Evolutionary conservation across 495 filamentous ascomycete species (phyloP).

Genomic region (Aspergillus steynii): DNA sequence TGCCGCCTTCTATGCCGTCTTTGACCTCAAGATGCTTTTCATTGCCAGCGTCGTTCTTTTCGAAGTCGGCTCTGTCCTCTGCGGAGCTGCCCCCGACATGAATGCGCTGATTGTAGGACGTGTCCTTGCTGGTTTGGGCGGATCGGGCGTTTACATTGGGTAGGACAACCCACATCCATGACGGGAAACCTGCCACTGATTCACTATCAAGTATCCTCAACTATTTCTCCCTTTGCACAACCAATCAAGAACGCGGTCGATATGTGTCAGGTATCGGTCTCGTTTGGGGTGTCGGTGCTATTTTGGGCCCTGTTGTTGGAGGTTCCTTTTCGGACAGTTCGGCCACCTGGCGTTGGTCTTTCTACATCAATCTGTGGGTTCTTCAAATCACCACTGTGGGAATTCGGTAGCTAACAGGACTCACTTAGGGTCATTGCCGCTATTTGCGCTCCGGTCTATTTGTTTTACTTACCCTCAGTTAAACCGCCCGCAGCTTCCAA

Average conservation of each 20-base stretch:
- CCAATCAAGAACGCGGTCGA: not conserved
- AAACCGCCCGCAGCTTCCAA: not conserved
- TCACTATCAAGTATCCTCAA: slow-evolving; percentile 26
- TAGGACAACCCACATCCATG: slow-evolving; percentile 19
- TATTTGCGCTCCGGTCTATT: slow-evolving; percentile 47
- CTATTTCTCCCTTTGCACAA: slow-evolving; percentile 31
- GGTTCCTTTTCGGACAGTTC: slow-evolving; percentile 34
- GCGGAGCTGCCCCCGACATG: slow-evolving; percentile 52
- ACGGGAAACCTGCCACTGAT: not conserved
- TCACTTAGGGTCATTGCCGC: not conserved
- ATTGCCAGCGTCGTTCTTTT: slow-evolving; percentile 38
- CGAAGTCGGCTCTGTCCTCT: slow-evolving; percentile 48
- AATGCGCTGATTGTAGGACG: slow-evolving; percentile 50
- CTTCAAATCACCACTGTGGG: not conserved
- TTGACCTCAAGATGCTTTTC: not conserved
- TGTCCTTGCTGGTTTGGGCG: slow-evolving; percentile 40
- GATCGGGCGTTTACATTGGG: slow-evolving; percentile 51
- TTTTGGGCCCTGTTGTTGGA: slow-evolving; percentile 43
- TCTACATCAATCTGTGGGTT: slow-evolving; percentile 51
- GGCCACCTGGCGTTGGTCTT: slow-evolving; percentile 35
- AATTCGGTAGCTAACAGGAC: not conserved
- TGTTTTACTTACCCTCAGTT: slow-evolving; percentile 34
- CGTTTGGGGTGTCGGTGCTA: slow-evolving; percentile 49
- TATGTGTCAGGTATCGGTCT: not conserved
- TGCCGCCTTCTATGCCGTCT: not conserved